Evolutionary conservation across 2,329 filamentous ascomycete genomes (phyloP).

Genomic region (Aschersonia sp.): DNA sequence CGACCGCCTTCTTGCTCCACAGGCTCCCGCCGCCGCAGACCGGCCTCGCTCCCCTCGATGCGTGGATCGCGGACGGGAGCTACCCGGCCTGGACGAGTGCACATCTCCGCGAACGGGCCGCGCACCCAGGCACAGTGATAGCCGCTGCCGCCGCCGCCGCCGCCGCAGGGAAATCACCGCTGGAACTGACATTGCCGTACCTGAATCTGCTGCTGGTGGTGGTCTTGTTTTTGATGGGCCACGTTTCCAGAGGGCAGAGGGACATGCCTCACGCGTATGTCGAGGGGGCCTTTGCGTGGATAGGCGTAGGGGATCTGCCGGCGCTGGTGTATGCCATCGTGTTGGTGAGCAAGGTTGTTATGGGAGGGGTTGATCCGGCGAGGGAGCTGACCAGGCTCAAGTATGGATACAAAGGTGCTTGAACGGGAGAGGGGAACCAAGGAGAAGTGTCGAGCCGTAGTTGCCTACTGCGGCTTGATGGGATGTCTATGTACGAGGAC

Average conservation of each 20-base stretch:
- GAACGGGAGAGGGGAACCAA: neutral
- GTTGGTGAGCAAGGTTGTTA: constrained; percentile 47
- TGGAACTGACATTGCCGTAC: constrained; percentile 43
- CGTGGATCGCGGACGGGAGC: constrained; percentile 15
- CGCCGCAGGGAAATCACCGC: constrained; percentile 21
- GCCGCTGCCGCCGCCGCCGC: neutral
- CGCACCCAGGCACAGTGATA: neutral
- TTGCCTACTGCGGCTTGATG: too few relatives aligned
- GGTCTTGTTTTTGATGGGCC: constrained; percentile 33
- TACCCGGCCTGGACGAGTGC: neutral
- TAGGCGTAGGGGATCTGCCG: constrained; percentile 36
- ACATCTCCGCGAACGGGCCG: neutral
- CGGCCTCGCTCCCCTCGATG: constrained; percentile 35
- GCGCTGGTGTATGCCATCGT: constrained; percentile 45
- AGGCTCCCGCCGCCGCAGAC: constrained; percentile 38
- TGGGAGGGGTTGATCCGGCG: constrained; percentile 55
- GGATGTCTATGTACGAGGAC: too few relatives aligned
- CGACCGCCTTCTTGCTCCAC: constrained; percentile 47
- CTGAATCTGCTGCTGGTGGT: constrained; percentile 44
- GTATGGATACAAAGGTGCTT: constrained; percentile 57
- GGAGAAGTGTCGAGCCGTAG: too few relatives aligned
- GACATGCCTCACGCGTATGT: constrained; percentile 7
- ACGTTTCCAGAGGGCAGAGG: constrained; percentile 13
- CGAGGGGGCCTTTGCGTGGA: constrained; percentile 19
- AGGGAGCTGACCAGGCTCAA: constrained; percentile 45